Conservation (phyloP, 192 early-diverging fungal genomes). For the Phycomyces nitens region DNA sequence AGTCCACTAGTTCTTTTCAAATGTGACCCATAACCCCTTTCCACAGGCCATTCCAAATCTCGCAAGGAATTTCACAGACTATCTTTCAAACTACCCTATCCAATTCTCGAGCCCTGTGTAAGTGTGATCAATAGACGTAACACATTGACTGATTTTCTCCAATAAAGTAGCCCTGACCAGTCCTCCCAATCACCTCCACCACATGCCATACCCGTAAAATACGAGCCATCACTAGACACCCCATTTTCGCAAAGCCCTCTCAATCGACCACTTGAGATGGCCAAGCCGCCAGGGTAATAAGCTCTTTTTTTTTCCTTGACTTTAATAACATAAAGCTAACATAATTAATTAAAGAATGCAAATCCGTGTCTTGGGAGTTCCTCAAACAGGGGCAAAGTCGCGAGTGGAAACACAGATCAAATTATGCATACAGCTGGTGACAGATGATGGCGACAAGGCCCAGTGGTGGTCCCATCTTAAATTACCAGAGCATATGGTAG, state of each 20-base stretch:
- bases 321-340: too few species aligned
- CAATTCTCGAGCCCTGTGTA: conserved; percentile 16
- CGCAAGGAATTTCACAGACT: conserved; percentile 32
- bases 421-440: conserved; percentile 81
- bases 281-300: conserved; percentile 9
- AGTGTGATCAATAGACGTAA: not conserved
- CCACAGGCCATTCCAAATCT: conserved; percentile 35
- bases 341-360: conserved; percentile 20
- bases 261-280: not conserved
- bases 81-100: conserved; percentile 17
- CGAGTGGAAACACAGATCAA: conserved; percentile 95
- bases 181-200: not conserved
- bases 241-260: not conserved
- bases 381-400: conserved; percentile 69
- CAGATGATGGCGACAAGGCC: conserved; percentile 68
- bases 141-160: not conserved
- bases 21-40: conserved; percentile 26
- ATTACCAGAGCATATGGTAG: conserved; percentile 83
- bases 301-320: conserved; percentile 1
- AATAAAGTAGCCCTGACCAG: not conserved
- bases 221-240: conserved; percentile 7
- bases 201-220: not conserved
- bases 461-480: conserved; percentile 80
- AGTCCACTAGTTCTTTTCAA: conserved; percentile 21
- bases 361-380: conserved; percentile 42